Conservation (phyloP, 805 yeast genomes). For the Ogataea salicorniae region DNA sequence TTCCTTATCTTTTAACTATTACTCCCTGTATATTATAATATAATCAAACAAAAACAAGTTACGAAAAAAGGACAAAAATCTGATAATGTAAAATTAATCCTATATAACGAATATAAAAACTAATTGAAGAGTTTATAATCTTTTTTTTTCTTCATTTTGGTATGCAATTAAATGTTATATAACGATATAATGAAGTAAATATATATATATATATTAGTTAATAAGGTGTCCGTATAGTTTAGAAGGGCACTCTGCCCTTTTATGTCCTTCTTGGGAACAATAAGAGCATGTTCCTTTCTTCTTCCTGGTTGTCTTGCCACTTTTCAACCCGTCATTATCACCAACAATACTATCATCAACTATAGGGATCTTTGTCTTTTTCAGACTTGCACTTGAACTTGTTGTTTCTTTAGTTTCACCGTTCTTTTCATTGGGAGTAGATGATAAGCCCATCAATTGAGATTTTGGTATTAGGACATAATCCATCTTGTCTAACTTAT, state of each 20-base stretch:
- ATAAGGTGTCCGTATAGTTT: constrained; percentile 12
- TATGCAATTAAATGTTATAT: neutral
- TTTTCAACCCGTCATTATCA: no score
- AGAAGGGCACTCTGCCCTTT: constrained; percentile 31
- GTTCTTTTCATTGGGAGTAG: neutral
- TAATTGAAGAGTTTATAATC: no score
- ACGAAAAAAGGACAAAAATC: no score
- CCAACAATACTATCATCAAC: no score
- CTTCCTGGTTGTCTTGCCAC: constrained; percentile 5
- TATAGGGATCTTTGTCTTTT: no score
- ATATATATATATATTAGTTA: neutral
- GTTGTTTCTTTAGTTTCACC: no score
- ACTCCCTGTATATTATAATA: neutral
- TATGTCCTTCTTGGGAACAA: constrained; percentile 31
- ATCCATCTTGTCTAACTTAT: constrained; percentile 6
- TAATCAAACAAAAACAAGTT: neutral
- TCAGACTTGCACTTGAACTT: no score
- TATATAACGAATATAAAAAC: no score
- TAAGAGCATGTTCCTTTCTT: constrained; percentile 31
- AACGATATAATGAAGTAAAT: neutral
- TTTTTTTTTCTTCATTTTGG: neutral
- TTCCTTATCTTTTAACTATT: neutral
- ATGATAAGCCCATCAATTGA: neutral
- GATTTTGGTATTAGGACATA: constrained; percentile 22
- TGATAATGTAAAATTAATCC: no score